phyloP scores from a whole-genome alignment of 768 basidiomycete species.

The Tricholoma bakamatsutake region DNA sequence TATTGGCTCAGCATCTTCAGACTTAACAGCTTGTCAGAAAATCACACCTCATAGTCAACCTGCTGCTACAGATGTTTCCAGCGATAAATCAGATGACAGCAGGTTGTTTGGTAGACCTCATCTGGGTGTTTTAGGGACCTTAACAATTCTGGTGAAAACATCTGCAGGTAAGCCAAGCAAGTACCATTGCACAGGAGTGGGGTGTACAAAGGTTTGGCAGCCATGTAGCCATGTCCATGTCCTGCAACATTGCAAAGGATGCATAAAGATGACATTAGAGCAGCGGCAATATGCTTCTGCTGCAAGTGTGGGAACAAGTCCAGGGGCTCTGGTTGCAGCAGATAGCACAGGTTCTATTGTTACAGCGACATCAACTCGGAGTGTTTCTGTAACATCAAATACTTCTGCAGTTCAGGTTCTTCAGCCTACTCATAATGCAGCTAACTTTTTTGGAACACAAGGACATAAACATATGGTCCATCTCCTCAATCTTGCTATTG shows the following conservation, averaged over 20 bases:
- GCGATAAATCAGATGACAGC: neutral
- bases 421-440: too few species aligned
- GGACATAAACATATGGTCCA: constrained; percentile 4
- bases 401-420: neutral
- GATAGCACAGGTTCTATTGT: neutral
- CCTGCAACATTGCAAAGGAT: constrained; percentile 10
- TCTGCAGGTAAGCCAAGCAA: too few species aligned
- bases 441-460: too few species aligned
- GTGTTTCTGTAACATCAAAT: neutral
- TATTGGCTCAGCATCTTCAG: too few species aligned
- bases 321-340: constrained; percentile 10
- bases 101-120: neutral
- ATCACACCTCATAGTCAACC: too few species aligned
- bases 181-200: too few species aligned
- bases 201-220: neutral
- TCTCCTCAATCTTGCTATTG: constrained; percentile 14
- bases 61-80: neutral
- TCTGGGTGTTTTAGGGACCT: too few species aligned
- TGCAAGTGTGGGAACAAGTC: constrained; percentile 7
- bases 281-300: constrained; percentile 6
- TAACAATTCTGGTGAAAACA: too few species aligned
- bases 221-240: constrained; percentile 4
- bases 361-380: neutral
- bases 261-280: constrained; percentile 5
- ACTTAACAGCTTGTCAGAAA: too few species aligned